Evolutionary conservation across 1,139 yeast genomes (phyloP), one percentile per base, ranked within the genome.

Genomic region (Hemisphaericaspora xylofermentans): DNA sequence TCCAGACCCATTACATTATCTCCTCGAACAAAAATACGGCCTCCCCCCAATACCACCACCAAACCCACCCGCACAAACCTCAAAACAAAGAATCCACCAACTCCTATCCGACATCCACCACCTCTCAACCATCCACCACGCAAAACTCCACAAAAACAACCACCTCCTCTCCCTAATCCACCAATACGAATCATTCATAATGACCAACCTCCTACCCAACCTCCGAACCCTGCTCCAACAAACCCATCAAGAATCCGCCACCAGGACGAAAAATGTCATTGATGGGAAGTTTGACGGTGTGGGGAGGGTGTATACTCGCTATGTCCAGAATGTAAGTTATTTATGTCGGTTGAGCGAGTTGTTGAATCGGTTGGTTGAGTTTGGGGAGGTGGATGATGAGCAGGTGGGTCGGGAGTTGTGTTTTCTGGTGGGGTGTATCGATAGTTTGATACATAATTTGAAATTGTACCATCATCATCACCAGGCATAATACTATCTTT

Each of bases 171-270:
- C 47, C 17, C 45, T 65, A 0, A 45, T 66, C 10, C 45, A 54
- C 24, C 57, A 58, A 14, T 70, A 67, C 47, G 71, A 68, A 40
- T 37, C 41, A 17, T 58, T 65, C 16, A 54, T 68, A 1, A 40
- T 56, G 6, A 51, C 45, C 19, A 52, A 52, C 10, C 47, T 69
- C n/a, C 38, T 68, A 6, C 76, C 75, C 0, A 44, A 48, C 10
- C 50, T 71, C 19, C 44, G 71, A n/a, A n/a, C n/a, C n/a, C n/a
- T n/a, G n/a, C n/a, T n/a, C 13, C 65, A 61, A 45, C 60, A 40
- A 45, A 41, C 14, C 39, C 25, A 8, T 43, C 49, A 22, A 35
- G 35, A 36, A 19, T 29, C 33, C 22, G 39, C 42, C 14, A 43
- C 17, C 13, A 26, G 16, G 3, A 26, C 39, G 12, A 19, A 42